Evolutionary conservation across 1,284 basidiomycete genomes (phyloP).

Genomic region (Cryptococcus sp.): DNA sequence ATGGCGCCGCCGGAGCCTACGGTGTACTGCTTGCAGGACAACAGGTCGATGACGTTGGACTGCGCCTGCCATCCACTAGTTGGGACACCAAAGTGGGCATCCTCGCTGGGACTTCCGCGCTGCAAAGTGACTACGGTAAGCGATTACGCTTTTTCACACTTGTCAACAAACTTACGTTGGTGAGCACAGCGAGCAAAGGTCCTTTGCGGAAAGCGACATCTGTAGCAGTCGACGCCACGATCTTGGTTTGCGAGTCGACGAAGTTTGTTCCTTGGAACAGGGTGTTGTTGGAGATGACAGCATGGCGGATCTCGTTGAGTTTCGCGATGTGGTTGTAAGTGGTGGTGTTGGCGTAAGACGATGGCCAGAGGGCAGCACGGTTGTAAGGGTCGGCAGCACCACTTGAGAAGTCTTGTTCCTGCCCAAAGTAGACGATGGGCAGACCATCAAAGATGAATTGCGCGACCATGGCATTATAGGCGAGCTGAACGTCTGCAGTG

Average conservation of each 20-base stretch:
- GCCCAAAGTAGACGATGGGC: conserved; percentile 73
- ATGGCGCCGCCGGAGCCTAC: conserved; percentile 46
- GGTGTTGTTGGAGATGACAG: conserved; percentile 59
- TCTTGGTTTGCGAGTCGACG: conserved; percentile 61
- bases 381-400: conserved; percentile 69
- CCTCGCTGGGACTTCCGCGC: conserved; percentile 46
- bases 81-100: conserved; percentile 38
- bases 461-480: conserved; percentile 66
- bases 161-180: conserved; percentile 61
- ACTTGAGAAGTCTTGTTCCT: conserved; percentile 65
- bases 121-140: conserved; percentile 5
- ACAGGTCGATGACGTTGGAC: conserved; percentile 47
- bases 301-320: conserved; percentile 72
- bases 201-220: conserved; percentile 74
- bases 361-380: conserved; percentile 73
- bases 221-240: conserved; percentile 62
- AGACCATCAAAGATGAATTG: conserved; percentile 70
- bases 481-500: conserved; percentile 47
- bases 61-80: conserved; percentile 43
- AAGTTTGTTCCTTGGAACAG: conserved; percentile 58
- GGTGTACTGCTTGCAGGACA: conserved; percentile 42
- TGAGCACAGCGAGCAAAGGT: conserved; percentile 67
- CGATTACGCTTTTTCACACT: neutral
- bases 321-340: conserved; percentile 64
- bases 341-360: conserved; percentile 58